A percentile compares a stretch with the other conserved stretches of the same genome.
These are phyloP conservation scores for Paraleonurus japonicus DNA, from an alignment of 257 asterid species.

Conservation along the genomic window DNA sequence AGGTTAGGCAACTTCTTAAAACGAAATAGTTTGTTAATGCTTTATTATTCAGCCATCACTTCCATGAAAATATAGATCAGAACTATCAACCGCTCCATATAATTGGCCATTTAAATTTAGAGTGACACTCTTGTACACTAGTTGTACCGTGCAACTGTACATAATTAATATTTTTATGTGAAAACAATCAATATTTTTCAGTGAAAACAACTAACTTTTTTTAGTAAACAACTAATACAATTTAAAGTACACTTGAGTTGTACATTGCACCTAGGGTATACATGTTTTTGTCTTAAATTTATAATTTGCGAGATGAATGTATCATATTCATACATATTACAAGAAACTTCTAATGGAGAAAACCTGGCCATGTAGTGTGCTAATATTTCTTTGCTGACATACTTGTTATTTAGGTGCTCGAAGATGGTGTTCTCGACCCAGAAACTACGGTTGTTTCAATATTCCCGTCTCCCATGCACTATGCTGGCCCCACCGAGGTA, in stretches of 20 bases:
- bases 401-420: conserved; percentile 58
- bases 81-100: neutral
- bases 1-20: conserved; percentile 41
- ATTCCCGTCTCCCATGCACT: conserved; percentile 98
- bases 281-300: neutral
- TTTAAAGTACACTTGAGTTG: no score
- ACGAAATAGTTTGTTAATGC: neutral
- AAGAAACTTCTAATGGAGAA: neutral
- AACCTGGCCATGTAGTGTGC: neutral
- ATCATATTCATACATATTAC: neutral
- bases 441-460: conserved; percentile 90
- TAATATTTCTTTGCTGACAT: neutral
- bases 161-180: no score
- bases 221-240: no score
- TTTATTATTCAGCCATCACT: neutral
- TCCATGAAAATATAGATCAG: neutral
- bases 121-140: no score
- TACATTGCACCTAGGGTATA: no score
- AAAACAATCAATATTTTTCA: no score
- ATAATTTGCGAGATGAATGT: neutral
- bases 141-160: no score
- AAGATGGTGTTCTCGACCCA: conserved; percentile 90
- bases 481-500: conserved; percentile 97
- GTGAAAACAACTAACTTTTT: no score
- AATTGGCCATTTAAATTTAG: neutral